Percentiles rank a stretch among this genome's conserved stretches.
phyloP scores from a whole-genome alignment of 2,329 filamentous ascomycete species.

The Cordyceps cateniannulata region DNA sequence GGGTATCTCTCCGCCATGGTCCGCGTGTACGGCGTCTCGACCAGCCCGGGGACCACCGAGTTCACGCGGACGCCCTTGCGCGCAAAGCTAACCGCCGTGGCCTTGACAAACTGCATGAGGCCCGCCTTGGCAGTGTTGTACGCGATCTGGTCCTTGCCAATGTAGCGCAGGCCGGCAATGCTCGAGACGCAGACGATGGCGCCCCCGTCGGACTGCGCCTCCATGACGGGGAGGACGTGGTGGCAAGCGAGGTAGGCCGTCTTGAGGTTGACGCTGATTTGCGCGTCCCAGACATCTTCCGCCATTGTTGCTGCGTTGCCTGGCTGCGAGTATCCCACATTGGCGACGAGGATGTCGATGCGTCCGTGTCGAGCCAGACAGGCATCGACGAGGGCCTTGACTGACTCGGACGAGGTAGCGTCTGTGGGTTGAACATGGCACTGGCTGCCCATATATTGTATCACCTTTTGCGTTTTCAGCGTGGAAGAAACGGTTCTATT shows the following conservation, averaged over 20 bases:
- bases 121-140: conserved; percentile 47
- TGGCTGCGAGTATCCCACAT: conserved; percentile 51
- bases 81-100: conserved; percentile 45
- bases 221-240: conserved; percentile 48
- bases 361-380: conserved; percentile 46
- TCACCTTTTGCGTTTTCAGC: conserved; percentile 31
- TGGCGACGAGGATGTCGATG: conserved; percentile 55
- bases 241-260: conserved; percentile 48
- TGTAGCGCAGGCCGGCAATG: conserved; percentile 46
- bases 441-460: conserved; percentile 25
- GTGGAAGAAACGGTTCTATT: conserved; percentile 38
- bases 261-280: conserved; percentile 50
- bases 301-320: conserved; percentile 42
- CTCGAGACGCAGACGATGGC: conserved; percentile 42
- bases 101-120: conserved; percentile 43
- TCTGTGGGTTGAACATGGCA: conserved; percentile 39
- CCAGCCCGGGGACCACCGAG: conserved; percentile 49
- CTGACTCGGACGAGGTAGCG: conserved; percentile 45
- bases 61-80: conserved; percentile 42
- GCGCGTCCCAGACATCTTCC: conserved; percentile 44
- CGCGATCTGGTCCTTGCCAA: conserved; percentile 42
- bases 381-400: conserved; percentile 45
- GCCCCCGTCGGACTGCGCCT: conserved; percentile 33
- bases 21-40: conserved; percentile 46
- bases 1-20: conserved; percentile 39